phyloP scores from a whole-genome alignment of 2,329 filamentous ascomycete genomes.

The Amesomyces nigricolor region DNA sequence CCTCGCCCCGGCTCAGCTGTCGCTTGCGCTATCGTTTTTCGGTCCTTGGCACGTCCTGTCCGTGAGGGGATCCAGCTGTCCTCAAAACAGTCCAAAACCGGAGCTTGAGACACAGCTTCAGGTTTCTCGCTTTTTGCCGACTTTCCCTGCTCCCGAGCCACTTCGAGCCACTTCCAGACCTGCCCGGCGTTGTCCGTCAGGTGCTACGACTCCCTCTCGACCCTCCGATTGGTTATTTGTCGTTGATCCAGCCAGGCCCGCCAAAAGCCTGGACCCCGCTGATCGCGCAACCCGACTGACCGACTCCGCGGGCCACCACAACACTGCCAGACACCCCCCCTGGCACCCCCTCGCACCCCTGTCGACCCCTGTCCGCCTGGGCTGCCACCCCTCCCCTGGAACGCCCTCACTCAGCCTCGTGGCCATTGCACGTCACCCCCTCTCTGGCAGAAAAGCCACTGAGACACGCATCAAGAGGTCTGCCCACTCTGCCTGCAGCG shows the following conservation, averaged over 20 bases:
- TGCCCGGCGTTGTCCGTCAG: slow-evolving; percentile 22
- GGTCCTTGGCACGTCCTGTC: background rate
- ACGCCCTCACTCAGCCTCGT: slow-evolving; percentile 37
- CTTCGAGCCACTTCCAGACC: slow-evolving; percentile 18
- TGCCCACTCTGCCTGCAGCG: slow-evolving; percentile 20
- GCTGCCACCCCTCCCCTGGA: slow-evolving; percentile 24
- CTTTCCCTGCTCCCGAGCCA: background rate
- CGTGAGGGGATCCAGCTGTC: background rate
- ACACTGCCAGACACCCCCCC: slow-evolving; percentile 12
- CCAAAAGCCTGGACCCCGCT: slow-evolving; percentile 24
- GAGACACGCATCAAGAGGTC: slow-evolving; percentile 26
- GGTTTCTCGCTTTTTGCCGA: background rate
- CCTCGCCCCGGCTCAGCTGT: slow-evolving; percentile 16
- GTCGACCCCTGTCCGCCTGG: slow-evolving; percentile 26
- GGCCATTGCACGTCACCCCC: slow-evolving; percentile 38
- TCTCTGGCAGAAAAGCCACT: slow-evolving; percentile 31
- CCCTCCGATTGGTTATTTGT: slow-evolving; percentile 19
- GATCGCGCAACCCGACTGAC: slow-evolving; percentile 23
- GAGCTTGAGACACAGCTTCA: background rate
- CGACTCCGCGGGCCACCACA: slow-evolving; percentile 24
- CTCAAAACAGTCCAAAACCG: background rate
- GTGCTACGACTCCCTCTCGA: slow-evolving; percentile 10
- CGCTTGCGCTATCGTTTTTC: slow-evolving; percentile 3
- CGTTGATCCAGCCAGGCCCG: slow-evolving; percentile 19
- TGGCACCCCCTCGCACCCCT: slow-evolving; percentile 12